phyloP scores from a whole-genome alignment of 2,329 filamentous ascomycete genomes.

The Exophiala sideris region DNA sequence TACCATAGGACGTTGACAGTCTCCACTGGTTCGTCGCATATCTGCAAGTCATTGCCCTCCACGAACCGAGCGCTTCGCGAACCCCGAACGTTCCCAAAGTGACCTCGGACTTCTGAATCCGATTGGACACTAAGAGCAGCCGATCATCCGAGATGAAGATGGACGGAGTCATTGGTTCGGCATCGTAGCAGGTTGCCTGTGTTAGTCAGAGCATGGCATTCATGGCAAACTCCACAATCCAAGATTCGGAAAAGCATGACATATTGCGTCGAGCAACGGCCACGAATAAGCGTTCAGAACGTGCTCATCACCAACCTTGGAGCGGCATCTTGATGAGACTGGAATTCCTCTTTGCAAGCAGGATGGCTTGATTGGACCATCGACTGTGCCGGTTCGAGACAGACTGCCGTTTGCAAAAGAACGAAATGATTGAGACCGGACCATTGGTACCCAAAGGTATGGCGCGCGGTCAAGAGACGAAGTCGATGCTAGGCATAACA shows the following conservation, averaged over 20 bases:
- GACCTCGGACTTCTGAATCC: background rate
- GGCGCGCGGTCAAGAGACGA: constrained; percentile 11
- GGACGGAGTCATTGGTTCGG: background rate
- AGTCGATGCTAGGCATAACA: background rate
- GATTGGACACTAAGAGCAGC: background rate
- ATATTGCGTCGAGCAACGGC: background rate
- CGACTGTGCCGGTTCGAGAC: constrained; percentile 7
- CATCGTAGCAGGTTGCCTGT: background rate
- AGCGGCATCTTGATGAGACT: constrained; percentile 3
- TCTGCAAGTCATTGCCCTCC: background rate
- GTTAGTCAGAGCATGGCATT: background rate
- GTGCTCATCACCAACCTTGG: constrained; percentile 6
- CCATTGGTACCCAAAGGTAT: constrained; percentile 7
- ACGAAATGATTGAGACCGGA: constrained; percentile 1
- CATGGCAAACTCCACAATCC: background rate
- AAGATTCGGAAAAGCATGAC: background rate
- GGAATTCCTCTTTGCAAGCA: background rate
- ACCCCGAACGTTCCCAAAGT: background rate
- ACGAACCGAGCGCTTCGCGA: background rate
- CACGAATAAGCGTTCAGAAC: background rate
- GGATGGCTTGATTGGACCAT: constrained; percentile 8
- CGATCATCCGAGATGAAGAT: background rate
- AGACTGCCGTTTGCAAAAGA: constrained; percentile 9
- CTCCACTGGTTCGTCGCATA: background rate
- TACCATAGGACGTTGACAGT: background rate